A percentile compares a stretch with the other conserved stretches of the same genome.
Evolutionary conservation across 352 stramenopile genomes (phyloP).

Genomic region (Thalassiosira livingstoniorum): DNA sequence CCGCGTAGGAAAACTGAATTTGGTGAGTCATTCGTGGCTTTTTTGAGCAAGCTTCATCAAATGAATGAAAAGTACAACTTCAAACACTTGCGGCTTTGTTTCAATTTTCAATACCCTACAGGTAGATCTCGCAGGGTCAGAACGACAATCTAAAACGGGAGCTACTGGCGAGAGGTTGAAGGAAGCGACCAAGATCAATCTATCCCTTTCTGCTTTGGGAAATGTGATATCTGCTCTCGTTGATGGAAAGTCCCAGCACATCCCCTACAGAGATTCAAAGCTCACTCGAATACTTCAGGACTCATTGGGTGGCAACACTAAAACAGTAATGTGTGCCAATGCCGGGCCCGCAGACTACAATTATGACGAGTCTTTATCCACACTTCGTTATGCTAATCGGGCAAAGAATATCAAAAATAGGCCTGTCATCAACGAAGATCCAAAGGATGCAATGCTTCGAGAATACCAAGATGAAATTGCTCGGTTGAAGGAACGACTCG

Average conservation of each 20-base stretch:
- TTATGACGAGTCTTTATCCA: conserved; percentile 98
- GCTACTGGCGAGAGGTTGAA: conserved; percentile 93
- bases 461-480: conserved; percentile 97
- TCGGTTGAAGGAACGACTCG: conserved; percentile 86
- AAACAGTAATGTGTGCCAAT: conserved; percentile 98
- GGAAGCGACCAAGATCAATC: conserved; percentile 94
- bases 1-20: conserved; percentile 95
- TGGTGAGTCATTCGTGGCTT: too few relatives aligned
- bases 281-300: conserved; percentile 97
- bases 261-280: conserved; percentile 97
- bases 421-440: conserved; percentile 98
- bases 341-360: conserved; percentile 97
- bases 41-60: too few relatives aligned
- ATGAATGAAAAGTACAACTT: too few relatives aligned
- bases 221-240: conserved; percentile 91
- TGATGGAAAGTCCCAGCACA: conserved; percentile 91
- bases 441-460: conserved; percentile 97
- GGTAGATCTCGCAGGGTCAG: conserved; percentile 94
- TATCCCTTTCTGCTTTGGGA: conserved; percentile 92
- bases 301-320: conserved; percentile 95
- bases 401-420: conserved; percentile 99
- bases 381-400: conserved; percentile 97
- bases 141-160: conserved; percentile 95
- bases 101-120: too few relatives aligned
- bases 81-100: too few relatives aligned